phyloP scores from a whole-genome alignment of 2,329 filamentous ascomycete genomes.

The Tolypocladium tropicale region DNA sequence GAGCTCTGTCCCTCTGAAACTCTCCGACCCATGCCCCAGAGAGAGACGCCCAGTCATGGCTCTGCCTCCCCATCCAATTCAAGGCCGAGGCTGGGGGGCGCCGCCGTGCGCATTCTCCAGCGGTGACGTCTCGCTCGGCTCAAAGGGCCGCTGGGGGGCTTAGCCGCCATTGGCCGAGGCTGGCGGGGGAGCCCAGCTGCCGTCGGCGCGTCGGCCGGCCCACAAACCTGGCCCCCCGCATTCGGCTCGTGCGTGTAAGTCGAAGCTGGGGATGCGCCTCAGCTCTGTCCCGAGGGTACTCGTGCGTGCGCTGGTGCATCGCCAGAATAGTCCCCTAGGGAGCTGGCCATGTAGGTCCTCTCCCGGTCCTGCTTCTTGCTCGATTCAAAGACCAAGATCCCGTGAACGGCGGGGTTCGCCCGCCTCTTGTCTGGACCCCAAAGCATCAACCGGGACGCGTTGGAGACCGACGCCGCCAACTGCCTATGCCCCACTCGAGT shows the following conservation, averaged over 20 bases:
- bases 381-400: no score
- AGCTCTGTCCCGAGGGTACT: not conserved
- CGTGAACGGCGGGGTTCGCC: no score
- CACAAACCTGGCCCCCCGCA: not conserved
- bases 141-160: slow-evolving; percentile 2
- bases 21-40: not conserved
- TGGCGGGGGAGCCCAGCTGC: not conserved
- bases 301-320: not conserved
- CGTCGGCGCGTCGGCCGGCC: not conserved
- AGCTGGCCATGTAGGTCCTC: no score
- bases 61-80: not conserved
- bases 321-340: no score
- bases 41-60: not conserved
- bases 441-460: not conserved
- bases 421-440: not conserved
- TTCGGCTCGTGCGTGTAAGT: not conserved
- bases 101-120: not conserved
- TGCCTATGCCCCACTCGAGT: slow-evolving; percentile 12
- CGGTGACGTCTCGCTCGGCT: slow-evolving; percentile 4
- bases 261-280: not conserved
- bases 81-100: not conserved
- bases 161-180: slow-evolving; percentile 35
- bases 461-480: not conserved
- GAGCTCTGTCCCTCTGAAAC: not conserved
- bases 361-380: no score